Base-by-base conservation (phyloP, 2,329 filamentous ascomycete genomes). In the Hortaea werneckii region DNA sequence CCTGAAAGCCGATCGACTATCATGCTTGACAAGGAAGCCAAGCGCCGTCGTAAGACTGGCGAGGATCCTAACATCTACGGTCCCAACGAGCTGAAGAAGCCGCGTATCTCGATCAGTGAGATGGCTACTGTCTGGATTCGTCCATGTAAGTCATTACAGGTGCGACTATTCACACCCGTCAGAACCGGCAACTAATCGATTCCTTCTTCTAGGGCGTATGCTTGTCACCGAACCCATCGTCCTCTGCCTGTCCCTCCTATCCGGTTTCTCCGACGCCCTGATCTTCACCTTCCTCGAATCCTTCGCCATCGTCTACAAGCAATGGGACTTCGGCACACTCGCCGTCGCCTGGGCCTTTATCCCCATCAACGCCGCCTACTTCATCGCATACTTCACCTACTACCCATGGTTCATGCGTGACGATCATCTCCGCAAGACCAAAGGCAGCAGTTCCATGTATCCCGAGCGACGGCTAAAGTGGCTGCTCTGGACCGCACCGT, bases 241-340 rank as follows among this genome's bases (percentile, higher is more conserved):
- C 6, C 68, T 83, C 10, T 77, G 75, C 29, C 69, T 86, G 5
- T 86, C 83, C 1, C 72, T 86, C 0, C 77, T 87, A 4, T 82
- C 77, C 3, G 82, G 83, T 28, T 87, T 87, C 68, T 79, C 76
- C 6, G 83, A 86, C 48, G 81, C 81, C 4, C 74, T 87, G 3
- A 85, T 87, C 64, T 87, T 86, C 69, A 85, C 84, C 71, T 85
- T 83, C 61, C 78, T 87, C 44, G 80, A 86, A 60, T 83, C 79
- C 0, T 87, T 85, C 53, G 65, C 69, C 0, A 69, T 84, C 1
- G 82, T 87, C 2, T 84, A 84, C 55, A 40, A 41, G n/a, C 64
- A 68, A 9, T 87, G 81, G 80, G 57, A 65, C 37, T 87, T 86
- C 52, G 65, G 65, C 13, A 71, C 73, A 6, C 64, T 80, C 1